Percentiles rank a stretch among this genome's conserved stretches.
phyloP scores from a whole-genome alignment of 208 protist species.

The Jaenimonas drosophilae region DNA sequence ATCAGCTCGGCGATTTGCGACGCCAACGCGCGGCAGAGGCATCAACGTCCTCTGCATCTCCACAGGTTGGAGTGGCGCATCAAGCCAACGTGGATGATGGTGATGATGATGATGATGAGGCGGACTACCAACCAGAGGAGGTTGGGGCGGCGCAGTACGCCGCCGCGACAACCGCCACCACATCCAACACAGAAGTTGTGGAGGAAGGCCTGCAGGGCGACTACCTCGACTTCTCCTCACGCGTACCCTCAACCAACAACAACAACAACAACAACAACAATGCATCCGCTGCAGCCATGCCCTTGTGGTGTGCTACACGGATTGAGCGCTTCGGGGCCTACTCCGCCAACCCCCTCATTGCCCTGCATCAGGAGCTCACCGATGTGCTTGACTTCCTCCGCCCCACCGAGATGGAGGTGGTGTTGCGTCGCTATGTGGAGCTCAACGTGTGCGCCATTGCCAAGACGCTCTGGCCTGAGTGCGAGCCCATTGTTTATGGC shows the following conservation, averaged over 20 bases:
- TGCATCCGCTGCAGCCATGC: conserved; percentile 2
- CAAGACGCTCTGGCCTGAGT: conserved; percentile 67
- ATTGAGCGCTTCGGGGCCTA: conserved; percentile 31
- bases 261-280: background rate
- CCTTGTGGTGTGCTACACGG: conserved; percentile 21
- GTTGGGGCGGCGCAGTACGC: conserved; percentile 10
- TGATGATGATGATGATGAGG: conserved; percentile 18
- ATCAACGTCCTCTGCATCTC: no score
- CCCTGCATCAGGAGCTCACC: conserved; percentile 76
- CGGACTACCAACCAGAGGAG: conserved; percentile 25
- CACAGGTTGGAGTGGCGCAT: no score
- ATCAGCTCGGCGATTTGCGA: conserved; percentile 6
- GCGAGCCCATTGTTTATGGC: conserved; percentile 72
- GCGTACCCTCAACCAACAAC: no score
- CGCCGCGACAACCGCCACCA: background rate
- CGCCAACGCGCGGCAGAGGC: no score
- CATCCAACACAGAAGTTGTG: background rate
- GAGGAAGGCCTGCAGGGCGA: conserved; percentile 29
- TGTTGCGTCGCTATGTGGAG: conserved; percentile 70
- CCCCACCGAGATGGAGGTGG: conserved; percentile 67
- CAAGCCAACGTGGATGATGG: no score
- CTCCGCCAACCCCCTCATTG: conserved; percentile 37
- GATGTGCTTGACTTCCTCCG: conserved; percentile 73
- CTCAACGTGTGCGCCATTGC: conserved; percentile 33
- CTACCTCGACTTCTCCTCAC: conserved; percentile 39